A percentile compares a stretch with the other conserved stretches of the same genome.
Evolutionary conservation across 108 stramenopile species (phyloP).

Genomic region (Nitzschia sp.): DNA sequence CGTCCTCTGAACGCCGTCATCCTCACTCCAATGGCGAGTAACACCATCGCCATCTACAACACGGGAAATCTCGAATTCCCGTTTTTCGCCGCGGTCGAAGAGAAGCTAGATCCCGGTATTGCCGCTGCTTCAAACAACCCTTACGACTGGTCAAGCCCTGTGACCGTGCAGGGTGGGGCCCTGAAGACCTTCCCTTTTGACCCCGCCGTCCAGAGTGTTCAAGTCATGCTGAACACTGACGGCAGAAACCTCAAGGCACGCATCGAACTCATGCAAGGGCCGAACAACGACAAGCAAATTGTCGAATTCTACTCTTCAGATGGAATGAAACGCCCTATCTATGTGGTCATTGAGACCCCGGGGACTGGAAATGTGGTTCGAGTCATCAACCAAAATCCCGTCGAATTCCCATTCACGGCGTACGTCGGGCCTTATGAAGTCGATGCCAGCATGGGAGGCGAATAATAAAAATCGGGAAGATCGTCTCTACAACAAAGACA

Average conservation of each 20-base stretch:
- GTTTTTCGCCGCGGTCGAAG: constrained; percentile 53
- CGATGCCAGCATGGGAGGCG: constrained; percentile 1
- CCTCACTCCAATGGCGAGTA: constrained; percentile 54
- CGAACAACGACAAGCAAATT: constrained; percentile 68
- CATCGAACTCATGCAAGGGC: constrained; percentile 61
- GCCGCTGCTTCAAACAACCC: neutral
- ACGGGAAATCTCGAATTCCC: constrained; percentile 68
- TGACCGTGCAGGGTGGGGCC: constrained; percentile 72
- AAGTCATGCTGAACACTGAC: constrained; percentile 59
- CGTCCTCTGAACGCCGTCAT: constrained; percentile 64
- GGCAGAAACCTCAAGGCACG: constrained; percentile 60
- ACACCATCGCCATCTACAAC: constrained; percentile 63
- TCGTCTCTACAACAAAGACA: too few species aligned
- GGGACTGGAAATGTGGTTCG: constrained; percentile 62
- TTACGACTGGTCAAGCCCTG: constrained; percentile 23
- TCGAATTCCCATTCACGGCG: constrained; percentile 52
- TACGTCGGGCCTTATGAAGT: constrained; percentile 5
- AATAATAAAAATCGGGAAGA: neutral
- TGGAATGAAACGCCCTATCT: constrained; percentile 63
- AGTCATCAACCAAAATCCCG: constrained; percentile 55
- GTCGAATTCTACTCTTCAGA: constrained; percentile 63
- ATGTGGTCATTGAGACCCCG: constrained; percentile 57
- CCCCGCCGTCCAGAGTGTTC: constrained; percentile 56
- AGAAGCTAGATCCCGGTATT: constrained; percentile 13
- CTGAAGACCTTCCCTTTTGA: constrained; percentile 64